These are phyloP conservation scores for Sarocladium brachiariae DNA, from an alignment of 2,329 filamentous ascomycete genomes.

Conservation along the genomic window DNA sequence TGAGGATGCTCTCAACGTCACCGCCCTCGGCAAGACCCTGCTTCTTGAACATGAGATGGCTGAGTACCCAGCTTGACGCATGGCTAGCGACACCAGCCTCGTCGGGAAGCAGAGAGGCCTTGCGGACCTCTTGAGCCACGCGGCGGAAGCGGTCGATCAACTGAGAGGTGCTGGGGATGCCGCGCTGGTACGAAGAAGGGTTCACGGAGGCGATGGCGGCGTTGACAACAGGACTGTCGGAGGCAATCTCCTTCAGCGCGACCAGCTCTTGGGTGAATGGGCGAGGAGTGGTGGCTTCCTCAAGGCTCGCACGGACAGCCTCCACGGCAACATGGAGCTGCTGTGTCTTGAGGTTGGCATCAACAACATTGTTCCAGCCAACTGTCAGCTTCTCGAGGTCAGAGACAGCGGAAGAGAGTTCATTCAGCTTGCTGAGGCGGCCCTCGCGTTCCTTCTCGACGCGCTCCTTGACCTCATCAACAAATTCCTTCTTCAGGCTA, in stretches of 20 bases:
- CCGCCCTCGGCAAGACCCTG: conserved; percentile 73
- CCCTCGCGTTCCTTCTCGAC: conserved; percentile 86
- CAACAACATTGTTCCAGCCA: conserved; percentile 86
- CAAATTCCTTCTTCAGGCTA: conserved; percentile 77
- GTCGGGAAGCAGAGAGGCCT: conserved; percentile 85
- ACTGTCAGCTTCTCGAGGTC: conserved; percentile 83
- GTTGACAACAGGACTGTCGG: conserved; percentile 77
- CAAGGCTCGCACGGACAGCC: conserved; percentile 77
- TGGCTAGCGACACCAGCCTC: conserved; percentile 93
- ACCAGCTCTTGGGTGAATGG: conserved; percentile 92
- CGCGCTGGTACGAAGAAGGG: conserved; percentile 85
- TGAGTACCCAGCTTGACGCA: conserved; percentile 81
- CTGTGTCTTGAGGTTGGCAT: conserved; percentile 86
- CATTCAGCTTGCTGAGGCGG: conserved; percentile 76
- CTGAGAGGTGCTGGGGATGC: conserved; percentile 74
- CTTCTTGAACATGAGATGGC: conserved; percentile 96
- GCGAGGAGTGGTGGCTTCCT: conserved; percentile 61
- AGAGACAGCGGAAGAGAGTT: conserved; percentile 68
- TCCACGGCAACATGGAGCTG: conserved; percentile 95
- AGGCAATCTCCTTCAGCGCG: conserved; percentile 86
- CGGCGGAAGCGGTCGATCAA: conserved; percentile 94
- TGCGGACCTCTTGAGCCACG: conserved; percentile 86
- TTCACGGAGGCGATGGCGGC: conserved; percentile 96
- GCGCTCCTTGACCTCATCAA: conserved; percentile 66
- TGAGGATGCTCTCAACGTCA: conserved; percentile 90